Evolutionary conservation across 331 rosid genomes (phyloP).

Genomic region (Spiraea crenata): DNA sequence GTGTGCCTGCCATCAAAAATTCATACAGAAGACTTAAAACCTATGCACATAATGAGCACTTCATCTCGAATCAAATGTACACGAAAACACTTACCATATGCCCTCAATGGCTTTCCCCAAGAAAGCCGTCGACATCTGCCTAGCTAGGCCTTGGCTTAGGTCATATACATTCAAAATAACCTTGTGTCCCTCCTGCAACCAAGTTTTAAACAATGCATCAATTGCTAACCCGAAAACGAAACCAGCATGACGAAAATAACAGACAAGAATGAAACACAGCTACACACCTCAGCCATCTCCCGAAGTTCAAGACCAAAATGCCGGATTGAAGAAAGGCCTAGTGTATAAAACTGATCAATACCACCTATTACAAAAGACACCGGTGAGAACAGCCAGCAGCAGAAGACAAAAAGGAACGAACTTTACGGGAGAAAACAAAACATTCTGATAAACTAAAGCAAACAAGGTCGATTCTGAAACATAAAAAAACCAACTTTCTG

Average conservation of each 20-base stretch:
- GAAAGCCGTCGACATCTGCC: conserved; percentile 59
- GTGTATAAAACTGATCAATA: conserved; percentile 6
- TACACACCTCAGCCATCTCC: conserved; percentile 75
- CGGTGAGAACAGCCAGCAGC: background rate
- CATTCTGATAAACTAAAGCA: background rate
- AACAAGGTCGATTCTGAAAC: background rate
- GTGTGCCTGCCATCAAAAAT: conserved; percentile 68
- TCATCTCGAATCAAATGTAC: no score
- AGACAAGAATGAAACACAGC: background rate
- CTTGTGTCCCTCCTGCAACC: conserved; percentile 71
- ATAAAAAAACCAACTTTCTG: no score
- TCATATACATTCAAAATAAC: conserved; percentile 80
- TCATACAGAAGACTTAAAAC: background rate
- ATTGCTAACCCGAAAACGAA: background rate
- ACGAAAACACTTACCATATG: conserved; percentile 55
- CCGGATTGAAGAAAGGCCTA: background rate
- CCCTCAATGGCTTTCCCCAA: conserved; percentile 89
- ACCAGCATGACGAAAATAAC: background rate
- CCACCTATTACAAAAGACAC: conserved; percentile 20
- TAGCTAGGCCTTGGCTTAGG: conserved; percentile 81
- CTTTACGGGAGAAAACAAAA: background rate
- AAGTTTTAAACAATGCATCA: conserved; percentile 5
- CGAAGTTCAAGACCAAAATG: conserved; percentile 6
- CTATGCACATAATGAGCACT: background rate
- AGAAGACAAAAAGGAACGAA: background rate